A percentile compares a stretch with the other conserved stretches of the same genome.
These are phyloP conservation scores for Hericium erinaceus DNA, from an alignment of 768 basidiomycete genomes.

Conservation along the genomic window DNA sequence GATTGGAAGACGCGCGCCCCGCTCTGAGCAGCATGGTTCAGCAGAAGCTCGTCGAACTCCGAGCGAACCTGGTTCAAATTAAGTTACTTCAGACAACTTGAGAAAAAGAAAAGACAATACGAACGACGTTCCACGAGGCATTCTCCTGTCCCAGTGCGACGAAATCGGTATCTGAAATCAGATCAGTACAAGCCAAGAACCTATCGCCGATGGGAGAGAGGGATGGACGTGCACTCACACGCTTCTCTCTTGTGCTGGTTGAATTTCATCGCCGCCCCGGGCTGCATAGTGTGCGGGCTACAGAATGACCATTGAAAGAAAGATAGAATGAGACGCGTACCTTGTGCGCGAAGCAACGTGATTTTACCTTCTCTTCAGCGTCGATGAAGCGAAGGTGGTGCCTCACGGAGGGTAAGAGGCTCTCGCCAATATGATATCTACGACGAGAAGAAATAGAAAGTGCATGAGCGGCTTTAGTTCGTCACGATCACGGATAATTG, in stretches of 20 bases:
- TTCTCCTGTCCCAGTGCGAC: slow-evolving; percentile 38
- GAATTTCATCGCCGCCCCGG: slow-evolving; percentile 54
- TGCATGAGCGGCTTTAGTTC: neutral
- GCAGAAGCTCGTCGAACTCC: slow-evolving; percentile 49
- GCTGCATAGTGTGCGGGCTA: slow-evolving; percentile 25
- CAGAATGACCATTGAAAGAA: neutral
- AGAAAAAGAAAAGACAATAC: neutral
- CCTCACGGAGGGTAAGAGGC: slow-evolving; percentile 40
- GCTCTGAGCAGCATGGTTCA: slow-evolving; percentile 39
- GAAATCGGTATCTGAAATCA: slow-evolving; percentile 45
- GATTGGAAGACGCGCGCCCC: slow-evolving; percentile 47
- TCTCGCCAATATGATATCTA: slow-evolving; percentile 42
- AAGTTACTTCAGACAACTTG: neutral
- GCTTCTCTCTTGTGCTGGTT: slow-evolving; percentile 45
- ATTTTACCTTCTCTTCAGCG: slow-evolving; percentile 33
- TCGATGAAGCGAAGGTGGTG: slow-evolving; percentile 45
- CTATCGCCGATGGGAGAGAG: neutral
- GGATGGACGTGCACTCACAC: slow-evolving; percentile 30
- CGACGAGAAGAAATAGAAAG: neutral
- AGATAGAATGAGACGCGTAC: slow-evolving; percentile 18
- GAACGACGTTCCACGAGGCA: slow-evolving; percentile 52
- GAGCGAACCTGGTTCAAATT: slow-evolving; percentile 34
- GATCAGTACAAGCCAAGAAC: neutral
- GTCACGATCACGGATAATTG: neutral
- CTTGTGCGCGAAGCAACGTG: slow-evolving; percentile 39